A percentile compares a stretch with the other conserved stretches of the same genome.
Evolutionary conservation across 1,284 basidiomycete genomes (phyloP).

Genomic region (Pisolithus thermaeus): DNA sequence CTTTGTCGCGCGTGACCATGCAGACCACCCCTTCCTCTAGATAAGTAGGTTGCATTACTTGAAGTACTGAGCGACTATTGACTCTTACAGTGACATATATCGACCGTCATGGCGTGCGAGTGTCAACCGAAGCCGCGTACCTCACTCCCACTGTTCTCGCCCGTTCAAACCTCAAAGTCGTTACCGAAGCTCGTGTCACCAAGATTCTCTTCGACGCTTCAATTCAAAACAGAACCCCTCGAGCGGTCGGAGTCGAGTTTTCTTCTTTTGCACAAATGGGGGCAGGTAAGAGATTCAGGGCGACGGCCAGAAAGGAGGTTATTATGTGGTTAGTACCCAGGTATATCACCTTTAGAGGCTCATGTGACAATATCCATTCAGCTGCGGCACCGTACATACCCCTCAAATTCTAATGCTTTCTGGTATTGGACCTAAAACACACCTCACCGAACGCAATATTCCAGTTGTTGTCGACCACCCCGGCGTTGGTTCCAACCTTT

Average conservation of each 20-base stretch:
- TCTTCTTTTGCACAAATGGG: slow-evolving; percentile 19
- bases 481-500: slow-evolving; percentile 54
- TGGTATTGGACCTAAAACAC: slow-evolving; percentile 55
- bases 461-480: slow-evolving; percentile 48
- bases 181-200: slow-evolving; percentile 47
- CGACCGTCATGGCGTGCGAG: slow-evolving; percentile 42
- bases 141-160: slow-evolving; percentile 55
- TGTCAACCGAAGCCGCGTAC: slow-evolving; percentile 60
- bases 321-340: slow-evolving; percentile 47
- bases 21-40: slow-evolving; percentile 16
- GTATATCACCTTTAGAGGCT: neutral
- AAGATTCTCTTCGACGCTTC: slow-evolving; percentile 53
- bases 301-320: slow-evolving; percentile 50
- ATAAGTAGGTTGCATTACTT: slow-evolving; percentile 28
- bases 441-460: slow-evolving; percentile 46
- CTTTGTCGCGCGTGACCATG: neutral
- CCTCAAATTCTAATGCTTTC: slow-evolving; percentile 70
- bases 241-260: slow-evolving; percentile 60
- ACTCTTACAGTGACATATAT: slow-evolving; percentile 55
- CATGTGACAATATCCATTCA: slow-evolving; percentile 19
- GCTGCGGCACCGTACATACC: slow-evolving; percentile 58
- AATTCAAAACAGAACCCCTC: slow-evolving; percentile 29
- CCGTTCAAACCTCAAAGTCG: slow-evolving; percentile 59
- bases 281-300: slow-evolving; percentile 34
- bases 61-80: slow-evolving; percentile 3